Evolutionary conservation across 345 rosid species (phyloP).

Genomic region (Euclidium syriacum): DNA sequence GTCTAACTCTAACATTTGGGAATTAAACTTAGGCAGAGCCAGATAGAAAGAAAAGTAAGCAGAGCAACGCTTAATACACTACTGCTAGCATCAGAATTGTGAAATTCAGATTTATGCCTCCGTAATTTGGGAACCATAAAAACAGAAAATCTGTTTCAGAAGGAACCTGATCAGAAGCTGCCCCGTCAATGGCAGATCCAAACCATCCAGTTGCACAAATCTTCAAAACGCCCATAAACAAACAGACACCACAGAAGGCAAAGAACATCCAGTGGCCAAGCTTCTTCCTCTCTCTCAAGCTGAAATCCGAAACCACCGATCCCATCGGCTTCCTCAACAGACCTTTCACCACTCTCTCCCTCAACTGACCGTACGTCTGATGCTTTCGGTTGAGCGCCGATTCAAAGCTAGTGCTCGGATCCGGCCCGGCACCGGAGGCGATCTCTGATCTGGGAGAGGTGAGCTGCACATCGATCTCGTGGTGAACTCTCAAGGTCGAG

Average conservation of each 20-base stretch:
- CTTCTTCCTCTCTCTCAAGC: slow-evolving; percentile 63
- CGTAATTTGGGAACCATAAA: too few species aligned
- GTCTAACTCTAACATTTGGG: too few species aligned
- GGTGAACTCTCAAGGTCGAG: slow-evolving; percentile 35
- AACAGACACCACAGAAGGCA: slow-evolving; percentile 66
- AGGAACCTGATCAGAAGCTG: slow-evolving; percentile 45
- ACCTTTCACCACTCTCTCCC: slow-evolving; percentile 51
- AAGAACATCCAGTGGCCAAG: slow-evolving; percentile 91
- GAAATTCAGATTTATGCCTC: background rate
- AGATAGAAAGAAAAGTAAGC: too few species aligned
- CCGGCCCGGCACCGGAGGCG: slow-evolving; percentile 23
- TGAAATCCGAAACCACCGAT: slow-evolving; percentile 54
- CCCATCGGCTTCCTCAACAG: slow-evolving; percentile 49
- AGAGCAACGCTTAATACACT: background rate
- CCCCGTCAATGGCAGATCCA: slow-evolving; percentile 73
- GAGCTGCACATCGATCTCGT: slow-evolving; percentile 71
- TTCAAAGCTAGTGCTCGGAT: slow-evolving; percentile 38
- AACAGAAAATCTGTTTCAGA: background rate
- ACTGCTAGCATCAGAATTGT: background rate
- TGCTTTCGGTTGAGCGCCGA: slow-evolving; percentile 36
- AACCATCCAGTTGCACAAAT: slow-evolving; percentile 88
- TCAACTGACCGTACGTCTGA: slow-evolving; percentile 28
- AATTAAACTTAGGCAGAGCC: too few species aligned
- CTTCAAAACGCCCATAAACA: slow-evolving; percentile 83
- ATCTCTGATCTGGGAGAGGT: slow-evolving; percentile 79